These are phyloP conservation scores for Kwoniella bestiolae DNA, from an alignment of 768 basidiomycete genomes.

Conservation along the genomic window DNA sequence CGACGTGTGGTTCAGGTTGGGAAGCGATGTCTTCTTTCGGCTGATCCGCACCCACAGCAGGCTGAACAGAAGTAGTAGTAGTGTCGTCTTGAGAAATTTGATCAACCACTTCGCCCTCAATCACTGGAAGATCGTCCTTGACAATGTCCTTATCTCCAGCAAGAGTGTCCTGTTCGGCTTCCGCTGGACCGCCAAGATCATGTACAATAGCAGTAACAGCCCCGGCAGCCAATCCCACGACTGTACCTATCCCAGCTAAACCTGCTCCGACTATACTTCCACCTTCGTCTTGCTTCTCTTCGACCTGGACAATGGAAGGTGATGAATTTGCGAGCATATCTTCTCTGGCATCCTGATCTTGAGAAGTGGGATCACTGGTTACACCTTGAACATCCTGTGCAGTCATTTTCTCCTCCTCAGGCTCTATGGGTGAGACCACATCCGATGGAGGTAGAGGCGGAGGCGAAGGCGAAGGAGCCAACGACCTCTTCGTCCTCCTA, in stretches of 20 bases:
- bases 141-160: background rate
- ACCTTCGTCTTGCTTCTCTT: background rate
- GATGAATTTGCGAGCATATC: too few relatives aligned
- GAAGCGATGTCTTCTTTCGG: background rate
- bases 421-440: background rate
- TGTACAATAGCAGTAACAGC: background rate
- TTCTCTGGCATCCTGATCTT: background rate
- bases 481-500: conserved; percentile 23
- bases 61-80: too few relatives aligned
- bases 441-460: background rate
- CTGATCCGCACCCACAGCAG: background rate
- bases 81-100: background rate
- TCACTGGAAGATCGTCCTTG: background rate
- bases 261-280: background rate
- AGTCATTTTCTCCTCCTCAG: background rate
- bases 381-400: background rate
- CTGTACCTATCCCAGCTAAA: background rate
- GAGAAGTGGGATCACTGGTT: background rate
- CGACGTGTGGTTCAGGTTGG: too few relatives aligned
- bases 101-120: background rate
- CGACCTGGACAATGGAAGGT: too few relatives aligned
- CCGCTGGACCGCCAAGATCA: background rate
- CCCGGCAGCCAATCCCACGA: background rate
- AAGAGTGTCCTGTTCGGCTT: background rate
- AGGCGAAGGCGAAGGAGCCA: conserved; percentile 36